Conservation (phyloP, 139 green algal genomes). For the Dunaliella sp. region DNA sequence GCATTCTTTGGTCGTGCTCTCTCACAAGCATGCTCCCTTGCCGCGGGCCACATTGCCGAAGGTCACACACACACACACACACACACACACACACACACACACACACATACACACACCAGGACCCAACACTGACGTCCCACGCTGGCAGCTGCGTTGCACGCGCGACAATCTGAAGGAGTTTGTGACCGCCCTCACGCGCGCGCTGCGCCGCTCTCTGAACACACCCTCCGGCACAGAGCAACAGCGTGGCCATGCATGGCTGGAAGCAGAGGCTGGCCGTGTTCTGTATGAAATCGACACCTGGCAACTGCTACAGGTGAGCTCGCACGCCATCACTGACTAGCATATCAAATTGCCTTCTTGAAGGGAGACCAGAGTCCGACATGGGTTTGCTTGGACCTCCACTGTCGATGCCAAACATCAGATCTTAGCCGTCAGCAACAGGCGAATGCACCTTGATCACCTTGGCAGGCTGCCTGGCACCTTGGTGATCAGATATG, state of each 20-base stretch:
- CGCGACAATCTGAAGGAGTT: conserved; percentile 17
- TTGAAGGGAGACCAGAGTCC: too few species aligned
- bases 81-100: neutral
- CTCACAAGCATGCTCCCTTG: too few species aligned
- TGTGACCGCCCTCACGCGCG: neutral
- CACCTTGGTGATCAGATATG: too few species aligned
- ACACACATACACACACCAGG: neutral
- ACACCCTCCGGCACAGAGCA: neutral
- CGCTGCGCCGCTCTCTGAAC: neutral
- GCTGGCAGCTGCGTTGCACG: conserved; percentile 40
- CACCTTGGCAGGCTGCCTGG: too few species aligned
- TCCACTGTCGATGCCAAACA: too few species aligned
- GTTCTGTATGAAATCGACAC: conserved; percentile 54
- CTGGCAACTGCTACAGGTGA: conserved; percentile 64
- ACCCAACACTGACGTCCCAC: conserved; percentile 10
- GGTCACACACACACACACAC: neutral
- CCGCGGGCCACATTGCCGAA: neutral
- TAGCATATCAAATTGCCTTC: too few species aligned
- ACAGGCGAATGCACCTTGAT: too few species aligned
- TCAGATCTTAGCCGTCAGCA: too few species aligned
- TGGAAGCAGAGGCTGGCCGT: neutral
- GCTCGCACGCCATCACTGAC: too few species aligned
- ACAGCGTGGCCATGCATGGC: neutral
- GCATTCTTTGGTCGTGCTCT: too few species aligned
- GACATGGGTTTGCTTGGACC: too few species aligned